Conservation (phyloP, 139 green algal genomes). For the Chlorella sorokiniana region DNA sequence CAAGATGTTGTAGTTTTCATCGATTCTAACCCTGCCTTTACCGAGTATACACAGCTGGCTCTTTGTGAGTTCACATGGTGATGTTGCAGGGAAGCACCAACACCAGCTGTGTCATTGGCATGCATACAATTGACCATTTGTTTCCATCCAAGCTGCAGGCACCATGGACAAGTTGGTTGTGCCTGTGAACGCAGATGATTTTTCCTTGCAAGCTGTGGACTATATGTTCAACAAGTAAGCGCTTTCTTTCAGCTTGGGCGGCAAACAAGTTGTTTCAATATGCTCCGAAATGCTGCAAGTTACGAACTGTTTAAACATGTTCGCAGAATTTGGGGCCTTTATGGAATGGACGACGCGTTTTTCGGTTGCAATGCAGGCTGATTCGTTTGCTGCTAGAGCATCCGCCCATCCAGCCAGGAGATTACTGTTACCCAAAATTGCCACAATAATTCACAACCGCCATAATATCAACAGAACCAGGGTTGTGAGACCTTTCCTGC, state of each 20-base stretch:
- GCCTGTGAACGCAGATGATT: constrained; percentile 17
- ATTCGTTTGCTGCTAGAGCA: neutral
- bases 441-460: constrained; percentile 2
- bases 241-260: neutral
- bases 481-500: neutral
- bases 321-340: constrained; percentile 8
- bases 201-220: constrained; percentile 19
- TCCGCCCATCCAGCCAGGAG: neutral
- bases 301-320: too few relatives aligned
- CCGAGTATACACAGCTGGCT: constrained; percentile 17
- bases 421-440: neutral
- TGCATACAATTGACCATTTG: neutral
- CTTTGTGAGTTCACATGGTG: neutral
- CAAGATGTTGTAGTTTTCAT: constrained; percentile 3
- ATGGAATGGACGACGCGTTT: neutral
- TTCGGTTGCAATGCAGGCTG: neutral
- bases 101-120: neutral
- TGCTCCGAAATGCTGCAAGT: too few relatives aligned
- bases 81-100: neutral
- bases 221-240: constrained; percentile 8
- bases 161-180: constrained; percentile 13
- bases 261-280: neutral
- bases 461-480: neutral
- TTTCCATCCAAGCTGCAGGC: neutral
- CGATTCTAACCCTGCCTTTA: constrained; percentile 17